phyloP scores from a whole-genome alignment of 768 basidiomycete species.

The Leccinum rimulosum region DNA sequence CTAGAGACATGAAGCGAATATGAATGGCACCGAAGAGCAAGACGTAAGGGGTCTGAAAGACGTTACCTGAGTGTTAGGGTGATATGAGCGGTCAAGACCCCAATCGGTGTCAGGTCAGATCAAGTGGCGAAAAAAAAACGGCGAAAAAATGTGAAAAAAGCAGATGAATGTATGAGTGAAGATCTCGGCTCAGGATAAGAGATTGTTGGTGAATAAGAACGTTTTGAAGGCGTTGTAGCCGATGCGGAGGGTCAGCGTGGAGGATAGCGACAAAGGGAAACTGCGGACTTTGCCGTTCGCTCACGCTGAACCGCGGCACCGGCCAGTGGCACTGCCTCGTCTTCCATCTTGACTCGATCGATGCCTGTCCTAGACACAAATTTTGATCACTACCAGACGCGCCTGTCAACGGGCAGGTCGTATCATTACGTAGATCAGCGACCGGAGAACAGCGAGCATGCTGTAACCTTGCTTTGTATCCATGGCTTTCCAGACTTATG shows the following conservation, averaged over 20 bases:
- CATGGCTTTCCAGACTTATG: constrained; percentile 79
- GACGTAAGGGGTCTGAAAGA: constrained; percentile 23
- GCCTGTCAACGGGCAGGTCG: constrained; percentile 54
- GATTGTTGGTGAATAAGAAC: constrained; percentile 1
- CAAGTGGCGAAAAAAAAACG: constrained; percentile 21
- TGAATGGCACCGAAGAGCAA: constrained; percentile 17
- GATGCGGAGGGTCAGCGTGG: constrained; percentile 22
- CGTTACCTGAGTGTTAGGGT: constrained; percentile 35
- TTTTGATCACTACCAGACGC: constrained; percentile 43
- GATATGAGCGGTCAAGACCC: constrained; percentile 27
- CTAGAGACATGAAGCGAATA: constrained; percentile 8
- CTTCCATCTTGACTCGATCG: constrained; percentile 4
- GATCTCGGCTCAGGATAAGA: constrained; percentile 20
- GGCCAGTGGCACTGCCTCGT: constrained; percentile 19
- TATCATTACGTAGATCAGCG: constrained; percentile 75
- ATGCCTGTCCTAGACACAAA: not conserved
- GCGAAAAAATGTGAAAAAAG: constrained; percentile 22
- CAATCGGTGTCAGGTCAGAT: constrained; percentile 24
- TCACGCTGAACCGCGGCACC: constrained; percentile 24
- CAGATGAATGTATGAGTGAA: not conserved
- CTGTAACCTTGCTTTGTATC: constrained; percentile 60
- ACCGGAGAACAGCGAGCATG: constrained; percentile 40
- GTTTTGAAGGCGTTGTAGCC: constrained; percentile 9
- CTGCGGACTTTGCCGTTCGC: constrained; percentile 29
- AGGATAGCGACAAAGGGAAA: constrained; percentile 28